These are phyloP conservation scores for Penicillium sp. DNA, from an alignment of 2,329 filamentous ascomycete species.

Conservation along the genomic window DNA sequence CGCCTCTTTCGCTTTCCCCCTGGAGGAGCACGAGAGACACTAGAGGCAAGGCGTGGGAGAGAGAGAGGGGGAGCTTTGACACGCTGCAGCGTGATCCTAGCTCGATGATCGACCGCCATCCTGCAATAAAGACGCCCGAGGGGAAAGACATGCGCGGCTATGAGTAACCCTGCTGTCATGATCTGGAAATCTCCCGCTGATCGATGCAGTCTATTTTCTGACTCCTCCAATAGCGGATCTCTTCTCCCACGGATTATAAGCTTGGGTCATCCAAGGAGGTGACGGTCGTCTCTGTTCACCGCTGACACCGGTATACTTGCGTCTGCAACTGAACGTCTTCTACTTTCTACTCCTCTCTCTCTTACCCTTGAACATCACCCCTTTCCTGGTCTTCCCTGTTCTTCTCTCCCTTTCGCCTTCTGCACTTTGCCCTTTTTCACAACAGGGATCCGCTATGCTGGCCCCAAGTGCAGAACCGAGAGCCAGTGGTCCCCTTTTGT, in stretches of 20 bases:
- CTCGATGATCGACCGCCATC: conserved; percentile 38
- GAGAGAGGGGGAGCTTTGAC: conserved; percentile 20
- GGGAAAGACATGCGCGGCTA: conserved; percentile 35
- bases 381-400: background rate
- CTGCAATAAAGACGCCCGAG: conserved; percentile 36
- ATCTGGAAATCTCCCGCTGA: conserved; percentile 35
- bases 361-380: conserved; percentile 3
- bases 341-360: conserved; percentile 7
- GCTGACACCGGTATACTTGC: background rate
- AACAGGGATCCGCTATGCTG: conserved; percentile 28
- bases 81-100: conserved; percentile 30
- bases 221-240: conserved; percentile 37
- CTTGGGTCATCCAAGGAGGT: conserved; percentile 26
- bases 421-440: conserved; percentile 1
- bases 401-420: conserved; percentile 5
- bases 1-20: background rate
- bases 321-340: conserved; percentile 1
- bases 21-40: conserved; percentile 7
- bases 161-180: conserved; percentile 38
- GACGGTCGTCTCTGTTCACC: background rate
- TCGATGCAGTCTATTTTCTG: conserved; percentile 37
- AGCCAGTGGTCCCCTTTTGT: conserved; percentile 25
- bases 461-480: conserved; percentile 19
- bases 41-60: conserved; percentile 8
- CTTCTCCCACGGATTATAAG: conserved; percentile 34